phyloP scores from a whole-genome alignment of 208 protist genomes.

The Porcisia deanei region DNA sequence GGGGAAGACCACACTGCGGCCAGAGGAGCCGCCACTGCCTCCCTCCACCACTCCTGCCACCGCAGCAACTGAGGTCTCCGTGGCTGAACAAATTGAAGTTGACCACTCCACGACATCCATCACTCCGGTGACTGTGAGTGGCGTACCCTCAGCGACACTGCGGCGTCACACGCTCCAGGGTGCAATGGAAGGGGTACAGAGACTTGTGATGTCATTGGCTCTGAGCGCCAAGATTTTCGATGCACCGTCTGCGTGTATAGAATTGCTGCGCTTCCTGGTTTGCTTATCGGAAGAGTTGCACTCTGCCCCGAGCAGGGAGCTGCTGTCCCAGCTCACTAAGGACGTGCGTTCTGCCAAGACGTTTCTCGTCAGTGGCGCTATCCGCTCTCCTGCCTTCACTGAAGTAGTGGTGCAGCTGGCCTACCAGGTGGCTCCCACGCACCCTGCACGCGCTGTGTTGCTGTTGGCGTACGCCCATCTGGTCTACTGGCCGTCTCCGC shows the following conservation, averaged over 20 bases:
- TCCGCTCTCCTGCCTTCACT: conserved; percentile 11
- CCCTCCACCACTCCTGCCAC: background rate
- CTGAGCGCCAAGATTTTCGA: background rate
- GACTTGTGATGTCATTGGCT: background rate
- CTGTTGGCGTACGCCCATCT: conserved; percentile 14
- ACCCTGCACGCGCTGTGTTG: conserved; percentile 19
- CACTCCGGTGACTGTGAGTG: background rate
- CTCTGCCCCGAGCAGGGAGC: conserved; percentile 3
- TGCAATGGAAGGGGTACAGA: conserved; percentile 10
- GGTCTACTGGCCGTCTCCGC: conserved; percentile 24
- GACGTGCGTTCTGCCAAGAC: background rate
- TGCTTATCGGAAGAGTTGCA: conserved; percentile 27
- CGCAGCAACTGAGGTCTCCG: background rate
- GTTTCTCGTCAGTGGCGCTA: background rate
- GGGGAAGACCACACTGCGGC: background rate
- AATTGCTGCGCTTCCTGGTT: conserved; percentile 12
- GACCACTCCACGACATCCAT: background rate
- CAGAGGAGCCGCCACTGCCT: background rate
- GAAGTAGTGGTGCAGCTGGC: conserved; percentile 25
- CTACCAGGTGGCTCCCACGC: conserved; percentile 14
- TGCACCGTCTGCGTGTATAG: conserved; percentile 6
- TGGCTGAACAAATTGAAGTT: background rate
- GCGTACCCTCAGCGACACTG: background rate
- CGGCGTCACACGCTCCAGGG: conserved; percentile 19
- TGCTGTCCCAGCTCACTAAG: conserved; percentile 2